Base-by-base conservation (phyloP, 257 asterid species). In the Handroanthus guayacan region DNA sequence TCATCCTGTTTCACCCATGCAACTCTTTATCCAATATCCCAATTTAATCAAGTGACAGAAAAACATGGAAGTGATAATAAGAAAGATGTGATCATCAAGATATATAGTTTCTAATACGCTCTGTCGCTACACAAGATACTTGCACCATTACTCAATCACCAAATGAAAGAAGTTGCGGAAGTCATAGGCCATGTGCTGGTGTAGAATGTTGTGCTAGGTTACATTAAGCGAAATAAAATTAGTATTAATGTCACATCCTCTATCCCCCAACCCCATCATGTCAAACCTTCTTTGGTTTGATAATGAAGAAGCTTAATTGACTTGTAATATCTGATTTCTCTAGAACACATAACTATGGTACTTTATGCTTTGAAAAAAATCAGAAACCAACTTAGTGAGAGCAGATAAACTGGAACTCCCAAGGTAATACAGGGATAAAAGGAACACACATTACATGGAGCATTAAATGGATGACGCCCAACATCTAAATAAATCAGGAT, bases 1-100 rank as follows among this genome's bases (percentile, higher is more conserved):
- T 91, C 87, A 13, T 91, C 97, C 97, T 91, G 89, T 86, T 77
- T 67, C 57, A 72, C 67, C 65, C 79, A 55, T 17, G 58, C 41
- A 72, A 67, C 5, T 2, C 44, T 17, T 57, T 44, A 34, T 45
- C 67, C 17, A 36, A 47, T 51, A 25, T 60, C 11, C 55, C 39
- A 48, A 68, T 16, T 67, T 2, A 57, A 34, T n/a, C 4, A 71
- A 14, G 68, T 55, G 37, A 13, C 17, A 10, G 20, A 54, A 52
- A 52, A 14, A 3, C 14, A 7, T 17, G n/a, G 44, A 13, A 50
- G 48, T 66, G 1, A 18, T 18, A 66, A 67, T 17, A 54, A 58
- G 13, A 45, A 45, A 68, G 69, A 68, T 64, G 18, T 60, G 34
- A 20, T 60, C 61, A 8, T 43, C 55, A 5, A 14, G 6, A 7